phyloP scores from a whole-genome alignment of 176 grass and related monocot species.

The Stipa capillata region DNA sequence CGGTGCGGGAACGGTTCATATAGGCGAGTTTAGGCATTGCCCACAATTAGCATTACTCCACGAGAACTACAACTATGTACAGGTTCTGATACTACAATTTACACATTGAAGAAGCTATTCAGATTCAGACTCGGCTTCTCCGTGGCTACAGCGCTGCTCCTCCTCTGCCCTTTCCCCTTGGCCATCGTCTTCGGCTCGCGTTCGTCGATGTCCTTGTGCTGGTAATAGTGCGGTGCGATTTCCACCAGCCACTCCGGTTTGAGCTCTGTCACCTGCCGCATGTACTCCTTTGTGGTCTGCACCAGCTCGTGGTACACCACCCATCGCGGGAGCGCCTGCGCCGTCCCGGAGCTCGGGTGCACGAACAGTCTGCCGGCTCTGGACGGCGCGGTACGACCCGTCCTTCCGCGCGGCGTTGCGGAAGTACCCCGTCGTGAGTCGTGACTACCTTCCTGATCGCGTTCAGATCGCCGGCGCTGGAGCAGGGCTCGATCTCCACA shows the following conservation, averaged over 20 bases:
- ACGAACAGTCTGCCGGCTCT: slow-evolving; percentile 38
- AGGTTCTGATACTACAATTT: not conserved
- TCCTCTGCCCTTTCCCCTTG: not conserved
- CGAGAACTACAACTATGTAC: not conserved
- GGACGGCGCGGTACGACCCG: slow-evolving; percentile 40
- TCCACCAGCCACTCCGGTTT: slow-evolving; percentile 65
- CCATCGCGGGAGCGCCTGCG: slow-evolving; percentile 19
- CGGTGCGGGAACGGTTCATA: too few relatives aligned
- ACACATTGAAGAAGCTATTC: not conserved
- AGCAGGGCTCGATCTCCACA: slow-evolving; percentile 42
- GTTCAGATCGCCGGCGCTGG: slow-evolving; percentile 19
- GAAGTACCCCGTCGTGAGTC: slow-evolving; percentile 40
- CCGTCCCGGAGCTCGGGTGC: slow-evolving; percentile 41
- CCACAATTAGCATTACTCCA: too few relatives aligned
- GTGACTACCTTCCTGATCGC: slow-evolving; percentile 38
- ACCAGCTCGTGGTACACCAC: slow-evolving; percentile 57
- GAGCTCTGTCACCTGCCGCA: slow-evolving; percentile 50
- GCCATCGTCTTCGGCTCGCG: not conserved
- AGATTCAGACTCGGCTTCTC: not conserved
- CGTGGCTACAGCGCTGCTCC: not conserved
- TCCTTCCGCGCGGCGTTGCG: slow-evolving; percentile 30
- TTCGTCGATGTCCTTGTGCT: slow-evolving; percentile 12
- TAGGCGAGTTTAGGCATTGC: not conserved
- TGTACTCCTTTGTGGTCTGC: slow-evolving; percentile 44
- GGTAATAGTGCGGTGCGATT: slow-evolving; percentile 43